A percentile compares a stretch with the other conserved stretches of the same genome.
Conservation (phyloP, 495 filamentous ascomycete species). For the Daldinia decipiens region DNA sequence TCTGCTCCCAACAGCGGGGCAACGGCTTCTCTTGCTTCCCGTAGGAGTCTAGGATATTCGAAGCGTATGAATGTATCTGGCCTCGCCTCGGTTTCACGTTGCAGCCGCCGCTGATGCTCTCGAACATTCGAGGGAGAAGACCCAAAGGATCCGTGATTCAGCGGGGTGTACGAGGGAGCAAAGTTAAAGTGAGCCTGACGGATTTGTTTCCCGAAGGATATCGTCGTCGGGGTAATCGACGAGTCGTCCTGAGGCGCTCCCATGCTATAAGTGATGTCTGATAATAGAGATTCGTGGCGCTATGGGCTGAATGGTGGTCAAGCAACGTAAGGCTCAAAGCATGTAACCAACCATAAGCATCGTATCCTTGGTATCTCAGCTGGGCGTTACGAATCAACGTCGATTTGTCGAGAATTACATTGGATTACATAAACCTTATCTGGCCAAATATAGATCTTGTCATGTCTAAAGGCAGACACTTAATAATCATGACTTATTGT, state of each 20-base stretch:
- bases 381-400: not conserved
- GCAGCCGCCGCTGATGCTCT: constrained; percentile 45
- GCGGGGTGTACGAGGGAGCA: constrained; percentile 48
- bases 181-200: constrained; percentile 52
- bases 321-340: not conserved
- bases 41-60: constrained; percentile 64
- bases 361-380: not conserved
- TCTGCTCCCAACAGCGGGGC: constrained; percentile 70
- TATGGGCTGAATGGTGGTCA: not conserved
- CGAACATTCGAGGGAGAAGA: constrained; percentile 49
- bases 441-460: constrained; percentile 1
- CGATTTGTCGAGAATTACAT: not conserved
- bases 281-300: not conserved
- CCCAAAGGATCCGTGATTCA: constrained; percentile 57
- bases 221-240: constrained; percentile 2
- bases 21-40: constrained; percentile 67
- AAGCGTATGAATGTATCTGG: constrained; percentile 62
- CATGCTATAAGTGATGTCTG: constrained; percentile 18
- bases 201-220: constrained; percentile 51
- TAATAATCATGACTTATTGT: constrained; percentile 1
- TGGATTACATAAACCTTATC: not conserved
- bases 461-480: constrained; percentile 6
- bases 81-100: constrained; percentile 48
- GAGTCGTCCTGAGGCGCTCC: constrained; percentile 16
- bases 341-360: constrained; percentile 9